phyloP scores from a whole-genome alignment of 805 yeast genomes.

The Saccharomyces kudriavzevii region DNA sequence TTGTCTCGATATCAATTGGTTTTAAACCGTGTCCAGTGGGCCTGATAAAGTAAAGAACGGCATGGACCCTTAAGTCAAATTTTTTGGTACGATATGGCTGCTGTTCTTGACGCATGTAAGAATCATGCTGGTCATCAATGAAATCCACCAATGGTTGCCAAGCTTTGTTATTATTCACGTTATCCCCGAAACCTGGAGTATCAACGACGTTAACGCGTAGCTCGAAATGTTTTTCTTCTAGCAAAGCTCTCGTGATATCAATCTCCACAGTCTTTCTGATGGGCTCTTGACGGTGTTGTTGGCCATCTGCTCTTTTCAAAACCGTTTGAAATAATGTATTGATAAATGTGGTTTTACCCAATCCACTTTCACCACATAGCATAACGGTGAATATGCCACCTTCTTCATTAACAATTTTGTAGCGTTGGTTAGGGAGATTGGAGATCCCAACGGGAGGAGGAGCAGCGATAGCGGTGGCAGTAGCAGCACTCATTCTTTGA shows the following conservation, averaged over 20 bases:
- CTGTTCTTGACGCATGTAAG: slow-evolving; percentile 85
- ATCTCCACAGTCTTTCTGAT: slow-evolving; percentile 65
- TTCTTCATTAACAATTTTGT: slow-evolving; percentile 63
- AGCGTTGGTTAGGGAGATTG: slow-evolving; percentile 68
- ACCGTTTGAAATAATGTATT: slow-evolving; percentile 76
- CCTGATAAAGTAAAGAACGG: slow-evolving; percentile 79
- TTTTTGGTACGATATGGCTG: slow-evolving; percentile 66
- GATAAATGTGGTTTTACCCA: slow-evolving; percentile 87
- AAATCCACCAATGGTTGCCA: slow-evolving; percentile 86
- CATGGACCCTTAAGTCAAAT: slow-evolving; percentile 84
- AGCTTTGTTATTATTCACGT: slow-evolving; percentile 73
- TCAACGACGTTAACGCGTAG: slow-evolving; percentile 75
- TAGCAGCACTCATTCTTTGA: slow-evolving; percentile 1
- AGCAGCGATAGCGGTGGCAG: slow-evolving; percentile 6
- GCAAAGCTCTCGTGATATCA: slow-evolving; percentile 67
- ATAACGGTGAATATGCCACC: slow-evolving; percentile 73
- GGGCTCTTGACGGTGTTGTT: slow-evolving; percentile 37
- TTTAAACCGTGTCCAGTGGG: slow-evolving; percentile 86
- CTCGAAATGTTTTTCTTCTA: slow-evolving; percentile 77
- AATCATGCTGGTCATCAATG: slow-evolving; percentile 84
- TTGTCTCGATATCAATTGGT: slow-evolving; percentile 80
- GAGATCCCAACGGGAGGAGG: slow-evolving; percentile 53
- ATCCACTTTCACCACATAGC: slow-evolving; percentile 87
- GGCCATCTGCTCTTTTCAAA: slow-evolving; percentile 46
- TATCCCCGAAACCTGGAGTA: slow-evolving; percentile 92